These are phyloP conservation scores for Claviceps monticola DNA, from an alignment of 2,329 filamentous ascomycete genomes.

Conservation along the genomic window DNA sequence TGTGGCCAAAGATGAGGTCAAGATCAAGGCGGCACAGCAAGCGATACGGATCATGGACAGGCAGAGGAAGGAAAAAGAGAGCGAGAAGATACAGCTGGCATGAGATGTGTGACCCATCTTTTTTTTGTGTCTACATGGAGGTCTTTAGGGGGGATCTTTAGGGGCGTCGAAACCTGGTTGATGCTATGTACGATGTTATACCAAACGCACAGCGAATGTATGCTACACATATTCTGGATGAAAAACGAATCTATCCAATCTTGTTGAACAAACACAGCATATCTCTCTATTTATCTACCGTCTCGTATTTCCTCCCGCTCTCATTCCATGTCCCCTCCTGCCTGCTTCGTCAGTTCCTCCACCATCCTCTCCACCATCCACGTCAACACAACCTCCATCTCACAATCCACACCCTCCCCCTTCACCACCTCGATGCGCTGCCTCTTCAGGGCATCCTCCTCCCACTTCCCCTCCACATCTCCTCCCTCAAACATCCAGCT, in stretches of 20 bases:
- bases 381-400: constrained; percentile 47
- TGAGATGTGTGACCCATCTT: too few species aligned
- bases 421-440: constrained; percentile 36
- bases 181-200: too few species aligned
- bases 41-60: constrained; percentile 27
- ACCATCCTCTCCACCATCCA: constrained; percentile 58
- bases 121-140: not conserved
- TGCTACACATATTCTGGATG: too few species aligned
- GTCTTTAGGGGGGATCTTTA: not conserved
- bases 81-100: not conserved
- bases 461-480: constrained; percentile 47
- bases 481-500: constrained; percentile 61
- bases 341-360: constrained; percentile 23
- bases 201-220: too few species aligned
- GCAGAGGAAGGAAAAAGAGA: not conserved
- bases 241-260: too few species aligned
- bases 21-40: constrained; percentile 39
- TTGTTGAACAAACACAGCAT: too few species aligned
- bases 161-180: too few species aligned
- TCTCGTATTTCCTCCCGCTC: too few species aligned
- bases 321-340: not conserved
- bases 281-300: too few species aligned
- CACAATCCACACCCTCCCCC: constrained; percentile 31
- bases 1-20: constrained; percentile 35
- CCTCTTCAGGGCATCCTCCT: constrained; percentile 28